A percentile compares a stretch with the other conserved stretches of the same genome.
These are phyloP conservation scores for Penicillium sp. DNA, from an alignment of 2,329 filamentous ascomycete species.

Conservation along the genomic window DNA sequence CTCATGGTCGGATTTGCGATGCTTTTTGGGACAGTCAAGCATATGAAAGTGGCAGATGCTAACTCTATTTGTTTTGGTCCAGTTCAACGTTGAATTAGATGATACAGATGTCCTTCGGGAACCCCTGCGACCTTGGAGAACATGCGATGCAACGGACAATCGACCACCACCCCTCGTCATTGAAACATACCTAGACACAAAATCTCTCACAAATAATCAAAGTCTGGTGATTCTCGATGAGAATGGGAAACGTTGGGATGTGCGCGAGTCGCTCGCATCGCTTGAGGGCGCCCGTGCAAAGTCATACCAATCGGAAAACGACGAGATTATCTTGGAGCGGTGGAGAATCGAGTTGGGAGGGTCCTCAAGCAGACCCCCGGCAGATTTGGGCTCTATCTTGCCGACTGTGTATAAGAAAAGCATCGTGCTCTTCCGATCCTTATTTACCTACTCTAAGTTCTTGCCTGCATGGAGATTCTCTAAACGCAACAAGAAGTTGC, in stretches of 20 bases:
- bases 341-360: conserved; percentile 84
- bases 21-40: neutral
- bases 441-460: conserved; percentile 79
- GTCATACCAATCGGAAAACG: conserved; percentile 51
- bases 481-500: conserved; percentile 69
- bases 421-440: conserved; percentile 87
- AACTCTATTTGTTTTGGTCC: conserved; percentile 4
- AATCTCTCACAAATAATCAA: conserved; percentile 76
- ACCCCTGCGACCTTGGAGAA: conserved; percentile 78
- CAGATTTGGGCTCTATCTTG: conserved; percentile 60
- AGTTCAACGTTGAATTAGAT: conserved; percentile 95
- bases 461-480: conserved; percentile 85
- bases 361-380: conserved; percentile 53
- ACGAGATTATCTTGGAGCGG: conserved; percentile 82
- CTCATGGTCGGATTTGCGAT: neutral
- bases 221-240: conserved; percentile 86
- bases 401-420: conserved; percentile 96
- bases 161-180: conserved; percentile 82
- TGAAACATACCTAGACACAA: conserved; percentile 83
- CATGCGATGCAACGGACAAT: conserved; percentile 72
- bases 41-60: neutral
- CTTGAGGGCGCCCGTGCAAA: conserved; percentile 50
- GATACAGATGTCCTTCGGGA: conserved; percentile 86
- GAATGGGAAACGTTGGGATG: conserved; percentile 88
- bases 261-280: conserved; percentile 74